These are phyloP conservation scores for Ogataea naganishii DNA, from an alignment of 805 yeast genomes.

Conservation along the genomic window DNA sequence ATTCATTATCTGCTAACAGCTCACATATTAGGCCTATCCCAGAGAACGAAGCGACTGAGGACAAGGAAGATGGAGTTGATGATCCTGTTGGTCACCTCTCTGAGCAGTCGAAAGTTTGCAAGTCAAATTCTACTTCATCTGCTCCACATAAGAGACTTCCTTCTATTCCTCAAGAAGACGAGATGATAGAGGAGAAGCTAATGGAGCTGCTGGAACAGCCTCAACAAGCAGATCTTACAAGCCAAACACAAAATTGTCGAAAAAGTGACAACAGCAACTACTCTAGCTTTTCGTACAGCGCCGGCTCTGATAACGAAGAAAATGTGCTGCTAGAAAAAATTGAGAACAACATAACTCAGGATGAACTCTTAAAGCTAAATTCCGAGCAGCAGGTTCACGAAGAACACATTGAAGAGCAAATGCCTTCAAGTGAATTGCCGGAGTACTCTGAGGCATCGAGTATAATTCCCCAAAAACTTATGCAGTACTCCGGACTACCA, in stretches of 20 bases:
- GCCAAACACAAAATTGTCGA: not conserved
- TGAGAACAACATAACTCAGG: not conserved
- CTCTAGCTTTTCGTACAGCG: not conserved
- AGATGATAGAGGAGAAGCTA: too few species aligned
- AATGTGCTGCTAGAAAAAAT: not conserved
- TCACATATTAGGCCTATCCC: too few species aligned
- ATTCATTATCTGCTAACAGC: conserved; percentile 1
- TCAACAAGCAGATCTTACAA: not conserved
- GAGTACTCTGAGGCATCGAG: not conserved
- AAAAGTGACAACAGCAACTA: not conserved
- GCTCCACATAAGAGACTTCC: conserved; percentile 9
- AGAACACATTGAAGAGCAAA: conserved; percentile 1
- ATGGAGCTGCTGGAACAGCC: not conserved
- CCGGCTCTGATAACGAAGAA: not conserved
- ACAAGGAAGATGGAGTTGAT: not conserved
- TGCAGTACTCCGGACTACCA: too few species aligned
- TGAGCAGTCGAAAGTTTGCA: too few species aligned
- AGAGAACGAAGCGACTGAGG: not conserved
- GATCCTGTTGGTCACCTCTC: too few species aligned
- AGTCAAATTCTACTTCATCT: not conserved
- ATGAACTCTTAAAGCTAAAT: not conserved
- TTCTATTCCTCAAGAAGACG: conserved; percentile 15
- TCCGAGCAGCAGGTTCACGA: not conserved
- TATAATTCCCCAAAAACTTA: too few species aligned
- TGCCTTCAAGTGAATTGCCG: not conserved